Evolutionary conservation across 31 red algal genomes (phyloP).

Genomic region (Asparagopsis taxiformis): DNA sequence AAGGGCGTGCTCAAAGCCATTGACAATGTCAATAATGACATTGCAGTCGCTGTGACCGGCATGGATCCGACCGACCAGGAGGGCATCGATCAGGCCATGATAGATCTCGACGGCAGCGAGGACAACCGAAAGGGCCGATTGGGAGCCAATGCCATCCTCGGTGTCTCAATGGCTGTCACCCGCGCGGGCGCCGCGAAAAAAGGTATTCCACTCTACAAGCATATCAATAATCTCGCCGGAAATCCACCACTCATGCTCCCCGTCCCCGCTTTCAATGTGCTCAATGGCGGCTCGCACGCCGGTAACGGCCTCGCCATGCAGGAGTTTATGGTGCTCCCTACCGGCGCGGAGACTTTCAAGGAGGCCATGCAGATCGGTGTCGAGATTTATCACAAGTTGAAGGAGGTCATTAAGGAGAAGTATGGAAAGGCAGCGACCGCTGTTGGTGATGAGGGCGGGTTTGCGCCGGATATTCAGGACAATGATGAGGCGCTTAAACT

Average conservation of each 20-base stretch:
- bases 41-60: conserved; percentile 66
- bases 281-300: conserved; percentile 92
- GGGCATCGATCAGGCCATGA: conserved; percentile 67
- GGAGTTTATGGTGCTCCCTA: conserved; percentile 95
- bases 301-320: conserved; percentile 90
- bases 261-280: conserved; percentile 89
- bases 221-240: conserved; percentile 84
- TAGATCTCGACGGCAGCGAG: conserved; percentile 84
- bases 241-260: conserved; percentile 48
- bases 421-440: conserved; percentile 89
- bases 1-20: conserved; percentile 89
- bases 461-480: conserved; percentile 92
- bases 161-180: conserved; percentile 89
- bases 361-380: conserved; percentile 88
- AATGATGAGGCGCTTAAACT: conserved; percentile 75
- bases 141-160: conserved; percentile 92
- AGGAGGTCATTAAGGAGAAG: conserved; percentile 80
- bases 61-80: conserved; percentile 58
- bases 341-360: conserved; percentile 67
- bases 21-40: conserved; percentile 61
- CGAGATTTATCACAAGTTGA: conserved; percentile 74
- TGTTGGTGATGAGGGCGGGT: conserved; percentile 96
- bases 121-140: conserved; percentile 75
- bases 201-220: conserved; percentile 66
- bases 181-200: conserved; percentile 72